Base-by-base conservation (phyloP, 2,329 filamentous ascomycete genomes). In the Onygenales sp. region DNA sequence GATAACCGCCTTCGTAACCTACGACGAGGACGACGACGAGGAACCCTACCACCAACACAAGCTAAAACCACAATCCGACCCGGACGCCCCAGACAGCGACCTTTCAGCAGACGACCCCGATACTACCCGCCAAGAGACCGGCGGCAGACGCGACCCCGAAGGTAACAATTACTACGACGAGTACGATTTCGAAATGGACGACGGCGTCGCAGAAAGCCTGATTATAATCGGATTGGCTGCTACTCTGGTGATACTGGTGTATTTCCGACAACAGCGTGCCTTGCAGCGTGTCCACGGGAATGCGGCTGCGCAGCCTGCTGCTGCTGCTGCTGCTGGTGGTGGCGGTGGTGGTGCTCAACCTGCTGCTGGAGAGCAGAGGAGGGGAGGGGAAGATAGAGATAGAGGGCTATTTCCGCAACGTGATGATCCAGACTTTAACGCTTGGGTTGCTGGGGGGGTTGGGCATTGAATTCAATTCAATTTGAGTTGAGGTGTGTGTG, bases 1-100 rank as follows among this genome's bases (percentile, higher is more conserved):
- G 91, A 78, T 96, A 51, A 80, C 80, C 56, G 87, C 91, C 56
- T 96, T 96, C 66, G 76, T 95, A 33, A 83, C 88, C 56, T 80
- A 86, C 50, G 82, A 88, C 54, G 75, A 80, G 49, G 75, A 86
- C 54, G 81, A 87, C 57, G 36, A 49, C 21, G 74, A 17, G 17
- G 17, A 79, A 52, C 72, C 80, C 61, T 86, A 89, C 54, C 80
- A 85, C 43, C 77, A 78, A 31, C 78, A 80, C 3, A 41, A 56
- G 49, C 11, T 78, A 80, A 33, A 66, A 64, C 54, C 68, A 67
- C 31, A 69, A 69, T 51, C 79, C 80, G 49, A 52, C 21, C 17
- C 74, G 74, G 45, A 80, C 82, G 66, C 77, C 77, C 5, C 77
- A 75, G 10, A 80, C 75, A 9, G 77, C 58, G 47, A 56, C 32